A percentile compares a stretch with the other conserved stretches of the same genome.
Evolutionary conservation across 805 yeast genomes (phyloP).

Genomic region (Candida easanensis): DNA sequence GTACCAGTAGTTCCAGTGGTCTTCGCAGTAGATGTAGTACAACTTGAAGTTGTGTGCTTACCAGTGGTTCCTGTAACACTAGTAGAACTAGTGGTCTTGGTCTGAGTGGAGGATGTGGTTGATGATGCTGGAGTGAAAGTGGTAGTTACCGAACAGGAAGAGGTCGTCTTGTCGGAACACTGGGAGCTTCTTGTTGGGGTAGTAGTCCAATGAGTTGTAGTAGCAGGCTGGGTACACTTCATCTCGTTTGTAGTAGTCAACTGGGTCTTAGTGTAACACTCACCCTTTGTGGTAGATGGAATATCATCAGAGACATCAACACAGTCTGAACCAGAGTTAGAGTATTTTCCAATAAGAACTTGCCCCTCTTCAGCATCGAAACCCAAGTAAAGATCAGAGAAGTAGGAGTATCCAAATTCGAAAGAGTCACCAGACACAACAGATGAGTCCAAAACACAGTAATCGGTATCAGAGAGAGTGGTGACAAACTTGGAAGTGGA

Average conservation of each 20-base stretch:
- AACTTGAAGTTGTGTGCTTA: slow-evolving; percentile 1
- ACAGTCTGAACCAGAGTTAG: slow-evolving; percentile 10
- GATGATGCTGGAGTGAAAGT: background rate
- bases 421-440: slow-evolving; percentile 9
- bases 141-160: background rate
- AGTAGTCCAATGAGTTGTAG: slow-evolving; percentile 7
- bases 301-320: slow-evolving; percentile 10
- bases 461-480: slow-evolving; percentile 11
- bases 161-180: slow-evolving; percentile 2
- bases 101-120: background rate
- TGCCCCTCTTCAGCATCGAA: slow-evolving; percentile 17
- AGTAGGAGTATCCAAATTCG: slow-evolving; percentile 19
- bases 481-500: slow-evolving; percentile 13
- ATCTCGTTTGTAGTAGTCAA: slow-evolving; percentile 6
- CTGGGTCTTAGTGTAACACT: slow-evolving; percentile 5
- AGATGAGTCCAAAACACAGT: slow-evolving; percentile 16
- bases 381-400: slow-evolving; percentile 15
- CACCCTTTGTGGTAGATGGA: slow-evolving; percentile 10
- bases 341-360: slow-evolving; percentile 15
- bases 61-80: slow-evolving; percentile 23
- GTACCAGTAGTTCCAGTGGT: background rate
- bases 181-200: slow-evolving; percentile 6
- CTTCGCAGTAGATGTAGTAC: background rate
- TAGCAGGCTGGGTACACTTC: slow-evolving; percentile 9
- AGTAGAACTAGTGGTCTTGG: slow-evolving; percentile 20